Evolutionary conservation across 2,329 filamentous ascomycete species (phyloP).

Genomic region (Verticillium zaregamsianum): DNA sequence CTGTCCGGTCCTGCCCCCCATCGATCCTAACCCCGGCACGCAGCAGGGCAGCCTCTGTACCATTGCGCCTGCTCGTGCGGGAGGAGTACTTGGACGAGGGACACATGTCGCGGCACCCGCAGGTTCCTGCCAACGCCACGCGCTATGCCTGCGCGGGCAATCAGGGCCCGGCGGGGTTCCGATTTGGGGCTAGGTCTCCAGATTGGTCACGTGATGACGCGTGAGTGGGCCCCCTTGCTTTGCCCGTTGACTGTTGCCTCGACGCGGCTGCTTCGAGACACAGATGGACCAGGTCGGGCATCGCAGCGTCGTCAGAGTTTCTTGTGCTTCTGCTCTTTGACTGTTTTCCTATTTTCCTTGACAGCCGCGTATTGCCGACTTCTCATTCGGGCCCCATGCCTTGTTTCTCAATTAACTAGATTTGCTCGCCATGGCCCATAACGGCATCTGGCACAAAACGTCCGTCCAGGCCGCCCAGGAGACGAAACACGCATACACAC

Average conservation of each 20-base stretch:
- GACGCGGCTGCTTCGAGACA: neutral
- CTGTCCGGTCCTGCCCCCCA: neutral
- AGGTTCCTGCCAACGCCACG: slow-evolving; percentile 2
- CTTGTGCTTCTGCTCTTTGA: neutral
- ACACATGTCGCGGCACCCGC: neutral
- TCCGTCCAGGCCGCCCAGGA: slow-evolving; percentile 44
- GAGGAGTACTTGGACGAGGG: neutral
- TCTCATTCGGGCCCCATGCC: neutral
- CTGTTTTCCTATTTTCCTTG: neutral
- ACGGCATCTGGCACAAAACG: slow-evolving; percentile 42
- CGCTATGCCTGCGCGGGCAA: neutral
- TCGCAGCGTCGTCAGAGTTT: neutral
- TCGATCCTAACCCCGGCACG: neutral
- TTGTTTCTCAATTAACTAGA: neutral
- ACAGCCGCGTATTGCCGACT: neutral
- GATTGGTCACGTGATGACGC: neutral
- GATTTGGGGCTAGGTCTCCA: neutral
- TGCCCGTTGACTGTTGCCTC: neutral
- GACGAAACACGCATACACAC: slow-evolving; percentile 30
- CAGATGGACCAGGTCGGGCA: neutral
- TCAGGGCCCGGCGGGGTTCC: neutral
- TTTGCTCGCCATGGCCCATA: slow-evolving; percentile 29
- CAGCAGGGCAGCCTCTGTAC: neutral
- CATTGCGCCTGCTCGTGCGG: neutral
- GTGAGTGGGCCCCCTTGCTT: neutral